A percentile compares a stretch with the other conserved stretches of the same genome.
phyloP scores from a whole-genome alignment of 1,284 basidiomycete species.

The Lignosus rhinocerotis region DNA sequence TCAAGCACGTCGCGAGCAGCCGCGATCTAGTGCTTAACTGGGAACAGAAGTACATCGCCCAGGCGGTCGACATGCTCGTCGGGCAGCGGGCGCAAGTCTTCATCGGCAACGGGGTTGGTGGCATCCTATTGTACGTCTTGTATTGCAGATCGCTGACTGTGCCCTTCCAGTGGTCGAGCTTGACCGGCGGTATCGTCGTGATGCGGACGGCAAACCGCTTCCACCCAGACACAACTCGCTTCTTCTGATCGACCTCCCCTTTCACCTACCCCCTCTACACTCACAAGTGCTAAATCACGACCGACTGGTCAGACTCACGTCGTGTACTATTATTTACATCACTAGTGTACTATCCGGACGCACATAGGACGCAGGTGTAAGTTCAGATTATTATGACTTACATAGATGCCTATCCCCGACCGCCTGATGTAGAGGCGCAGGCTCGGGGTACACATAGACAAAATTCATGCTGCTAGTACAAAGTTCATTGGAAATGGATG shows the following conservation, averaged over 20 bases:
- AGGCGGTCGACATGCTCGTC: constrained; percentile 47
- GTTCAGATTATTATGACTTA: background rate
- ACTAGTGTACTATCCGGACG: background rate
- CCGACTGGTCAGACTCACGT: background rate
- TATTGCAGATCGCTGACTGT: background rate
- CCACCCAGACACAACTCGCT: constrained; percentile 27
- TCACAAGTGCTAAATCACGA: background rate
- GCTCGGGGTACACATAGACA: no score
- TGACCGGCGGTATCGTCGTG: constrained; percentile 57
- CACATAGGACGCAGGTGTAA: background rate
- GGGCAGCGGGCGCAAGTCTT: constrained; percentile 45
- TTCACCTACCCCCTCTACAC: background rate
- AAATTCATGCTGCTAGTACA: constrained; percentile 2
- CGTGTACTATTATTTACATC: no score
- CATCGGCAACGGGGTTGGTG: constrained; percentile 47
- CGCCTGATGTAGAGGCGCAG: no score
- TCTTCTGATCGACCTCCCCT: constrained; percentile 20
- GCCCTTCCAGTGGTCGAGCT: constrained; percentile 53
- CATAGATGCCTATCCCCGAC: background rate
- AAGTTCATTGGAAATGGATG: background rate
- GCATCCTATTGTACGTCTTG: constrained; percentile 23
- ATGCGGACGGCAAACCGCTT: constrained; percentile 46
- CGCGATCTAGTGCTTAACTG: constrained; percentile 38
- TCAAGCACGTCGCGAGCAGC: constrained; percentile 33
- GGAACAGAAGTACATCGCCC: constrained; percentile 42